Base-by-base conservation (phyloP, 1,284 basidiomycete species). In the Chalciporus sp. region DNA sequence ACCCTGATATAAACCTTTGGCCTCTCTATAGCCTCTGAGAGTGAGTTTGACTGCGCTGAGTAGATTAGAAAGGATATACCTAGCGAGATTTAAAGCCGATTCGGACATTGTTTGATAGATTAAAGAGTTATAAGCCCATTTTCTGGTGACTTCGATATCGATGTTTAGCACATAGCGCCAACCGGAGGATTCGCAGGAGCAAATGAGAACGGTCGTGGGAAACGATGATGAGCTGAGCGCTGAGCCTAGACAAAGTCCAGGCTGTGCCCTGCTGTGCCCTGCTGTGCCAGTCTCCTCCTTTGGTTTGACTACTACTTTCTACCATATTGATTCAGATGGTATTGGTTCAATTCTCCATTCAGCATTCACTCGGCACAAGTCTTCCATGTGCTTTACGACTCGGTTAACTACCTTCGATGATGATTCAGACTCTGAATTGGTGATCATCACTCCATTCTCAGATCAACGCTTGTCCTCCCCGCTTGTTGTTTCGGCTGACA, bases 1-100 rank as follows among this genome's bases (percentile, higher is more conserved):
- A 42, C 75, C 77, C 67, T 86, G 83, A 58, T 88, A 82, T 59
- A 85, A 79, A 65, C 73, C 73, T 66, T 85, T 88, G 60, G 88
- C 85, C 75, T 91, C 88, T 65, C 88, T 91, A 57, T 6, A 23
- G 26, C 1, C 43, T n/a, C n/a, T n/a, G n/a, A 48, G 14, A 31
- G 23, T 66, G 56, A 65, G 60, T 28, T 3, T 8, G 17, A 51
- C 20, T 14, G 37, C 4, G 7, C 29, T 37, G 9, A 10, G 6
- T 12, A 23, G 28, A 11, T 9, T 33, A 46, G 28, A 51, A 10
- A 14, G 7, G 0, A 43, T 29, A 37, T 43, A 72, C 67, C 60
- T 69, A 35, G 66, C 66, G 14, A 70, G 50, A 48, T 61, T 51
- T 4, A 58, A 52, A 54, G 65, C 57, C 48, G 70, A 58, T 51